phyloP scores from a whole-genome alignment of 148 eudicot genomes.

The Rhododendron kiyosumense region DNA sequence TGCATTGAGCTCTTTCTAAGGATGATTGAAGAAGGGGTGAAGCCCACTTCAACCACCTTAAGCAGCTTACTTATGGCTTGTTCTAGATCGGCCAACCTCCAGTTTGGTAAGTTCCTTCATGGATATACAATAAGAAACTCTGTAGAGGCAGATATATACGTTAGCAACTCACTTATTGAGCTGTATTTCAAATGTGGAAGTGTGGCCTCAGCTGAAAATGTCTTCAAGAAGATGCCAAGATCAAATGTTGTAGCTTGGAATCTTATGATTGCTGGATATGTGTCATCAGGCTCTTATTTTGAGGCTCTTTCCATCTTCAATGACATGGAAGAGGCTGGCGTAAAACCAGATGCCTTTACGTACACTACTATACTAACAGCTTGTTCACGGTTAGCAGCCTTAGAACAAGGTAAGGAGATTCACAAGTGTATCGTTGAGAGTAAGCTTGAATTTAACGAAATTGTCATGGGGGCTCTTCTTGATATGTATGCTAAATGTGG shows the following conservation, averaged over 20 bases:
- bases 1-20: constrained; percentile 25
- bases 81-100: not conserved
- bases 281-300: not conserved
- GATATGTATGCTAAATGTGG: constrained; percentile 38
- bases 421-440: constrained; percentile 9
- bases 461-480: constrained; percentile 29
- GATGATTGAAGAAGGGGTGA: constrained; percentile 16
- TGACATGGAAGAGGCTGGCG: not conserved
- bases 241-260: constrained; percentile 1
- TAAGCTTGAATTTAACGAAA: constrained; percentile 7
- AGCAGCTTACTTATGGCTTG: constrained; percentile 7
- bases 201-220: not conserved
- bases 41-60: not conserved
- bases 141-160: not conserved
- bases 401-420: constrained; percentile 1
- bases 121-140: constrained; percentile 4
- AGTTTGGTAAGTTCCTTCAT: not conserved
- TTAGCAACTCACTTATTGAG: not conserved
- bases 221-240: constrained; percentile 1
- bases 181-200: constrained; percentile 6
- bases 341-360: not conserved
- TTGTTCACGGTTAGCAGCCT: not conserved
- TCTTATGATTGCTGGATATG: constrained; percentile 2
- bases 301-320: not conserved
- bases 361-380: not conserved